A percentile compares a stretch with the other conserved stretches of the same genome.
These are phyloP conservation scores for Syzygium malaccense DNA, from an alignment of 441 rosid species.

Conservation along the genomic window DNA sequence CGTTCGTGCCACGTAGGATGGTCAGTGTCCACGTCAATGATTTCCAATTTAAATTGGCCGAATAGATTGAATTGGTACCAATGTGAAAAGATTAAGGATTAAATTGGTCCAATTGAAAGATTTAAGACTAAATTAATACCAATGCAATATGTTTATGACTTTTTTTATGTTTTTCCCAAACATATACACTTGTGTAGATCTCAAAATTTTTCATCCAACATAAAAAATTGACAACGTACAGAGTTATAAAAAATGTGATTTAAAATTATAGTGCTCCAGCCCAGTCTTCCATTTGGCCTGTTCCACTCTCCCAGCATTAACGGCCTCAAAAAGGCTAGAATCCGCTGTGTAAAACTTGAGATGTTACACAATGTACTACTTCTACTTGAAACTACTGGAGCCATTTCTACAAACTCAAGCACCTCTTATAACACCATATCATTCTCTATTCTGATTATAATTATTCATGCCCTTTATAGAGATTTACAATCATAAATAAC, in stretches of 20 bases:
- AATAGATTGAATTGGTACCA: too few species aligned
- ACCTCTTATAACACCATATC: background rate
- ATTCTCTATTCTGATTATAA: background rate
- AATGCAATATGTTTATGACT: too few species aligned
- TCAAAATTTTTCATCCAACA: background rate
- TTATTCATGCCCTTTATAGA: background rate
- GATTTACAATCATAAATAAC: background rate
- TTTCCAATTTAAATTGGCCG: too few species aligned
- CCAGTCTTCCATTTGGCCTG: background rate
- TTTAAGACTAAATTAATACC: too few species aligned
- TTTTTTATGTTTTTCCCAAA: too few species aligned
- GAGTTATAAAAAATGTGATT: background rate
- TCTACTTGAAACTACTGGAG: background rate
- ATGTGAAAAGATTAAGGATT: too few species aligned
- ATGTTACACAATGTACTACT: background rate
- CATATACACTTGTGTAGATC: background rate
- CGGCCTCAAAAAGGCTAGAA: background rate
- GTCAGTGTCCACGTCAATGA: too few species aligned
- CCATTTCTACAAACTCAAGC: background rate
- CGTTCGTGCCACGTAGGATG: too few species aligned
- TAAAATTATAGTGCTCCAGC: background rate
- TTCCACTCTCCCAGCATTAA: background rate
- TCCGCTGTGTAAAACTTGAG: background rate
- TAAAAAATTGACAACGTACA: background rate
- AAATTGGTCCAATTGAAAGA: too few species aligned